Base-by-base conservation (phyloP, 345 rosid genomes). In the Clausena lansium region DNA sequence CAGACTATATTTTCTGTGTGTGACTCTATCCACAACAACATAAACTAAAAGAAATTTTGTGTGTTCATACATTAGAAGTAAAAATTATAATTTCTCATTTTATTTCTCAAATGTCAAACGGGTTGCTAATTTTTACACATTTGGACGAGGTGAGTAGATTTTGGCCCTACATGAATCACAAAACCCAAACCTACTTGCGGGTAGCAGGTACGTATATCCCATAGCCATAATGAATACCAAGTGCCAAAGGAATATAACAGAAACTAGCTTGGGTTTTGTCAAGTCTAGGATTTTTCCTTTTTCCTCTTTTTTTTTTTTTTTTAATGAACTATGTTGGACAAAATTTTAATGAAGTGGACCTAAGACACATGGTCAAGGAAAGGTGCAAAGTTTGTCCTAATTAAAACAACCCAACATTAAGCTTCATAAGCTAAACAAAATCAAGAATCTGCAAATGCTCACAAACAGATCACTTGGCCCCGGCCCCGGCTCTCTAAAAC, bases 381-480 rank as follows among this genome's bases (percentile, higher is more conserved):
- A 71, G 33, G 20, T n/a, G 59, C n/a, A 38, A n/a, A 28, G 36
- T 57, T 66, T 57, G 70, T 73, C 70, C 35, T 50, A 65, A 24
- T 65, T 1, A 7, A 7, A 32, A 55, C 32, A 47, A 35, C 50
- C 72, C 10, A 54, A 70, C 64, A 76, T 45, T 13, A 33, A 35
- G 33, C 8, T 32, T 27, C 41, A 35, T 5, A 39, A 19, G 35
- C 73, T 17, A 55, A 13, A 11, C 50, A 13, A 25, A 35, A 69
- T 70, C 58, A 70, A 70, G 76, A 76, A 81, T 73, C 83, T 57
- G 58, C 28, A 17, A 1, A 33, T 41, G 70, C 80, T 73, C 82
- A 72, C 7, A 68, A 67, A 76, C 57, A 72, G 67, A 69, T 81
- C 41, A 45, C 62, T 59, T 61, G 82, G 76, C 75, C 81, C 78